Conservation (phyloP, 1,284 basidiomycete genomes). For the Ceratobasidium sp. region DNA sequence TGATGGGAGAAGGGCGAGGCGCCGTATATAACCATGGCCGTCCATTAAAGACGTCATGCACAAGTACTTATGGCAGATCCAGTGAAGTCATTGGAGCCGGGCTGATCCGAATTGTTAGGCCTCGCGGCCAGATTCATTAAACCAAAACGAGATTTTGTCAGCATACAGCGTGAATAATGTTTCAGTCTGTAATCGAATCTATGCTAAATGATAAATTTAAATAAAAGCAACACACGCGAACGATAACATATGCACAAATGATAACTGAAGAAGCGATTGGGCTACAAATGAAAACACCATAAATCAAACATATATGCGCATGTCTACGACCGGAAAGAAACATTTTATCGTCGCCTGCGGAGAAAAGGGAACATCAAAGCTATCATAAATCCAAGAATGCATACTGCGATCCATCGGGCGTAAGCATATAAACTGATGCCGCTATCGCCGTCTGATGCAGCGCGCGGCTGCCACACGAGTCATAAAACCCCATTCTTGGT, state of each 20-base stretch:
- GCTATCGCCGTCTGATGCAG: background rate
- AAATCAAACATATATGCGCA: too few relatives aligned
- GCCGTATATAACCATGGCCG: too few relatives aligned
- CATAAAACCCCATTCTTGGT: background rate
- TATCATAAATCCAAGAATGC: background rate
- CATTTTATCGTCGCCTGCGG: background rate
- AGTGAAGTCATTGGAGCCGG: background rate
- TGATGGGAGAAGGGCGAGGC: too few relatives aligned
- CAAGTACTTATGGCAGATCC: background rate
- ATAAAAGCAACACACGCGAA: too few relatives aligned
- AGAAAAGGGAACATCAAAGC: background rate
- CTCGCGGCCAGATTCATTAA: background rate
- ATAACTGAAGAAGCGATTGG: too few relatives aligned
- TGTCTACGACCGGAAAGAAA: background rate
- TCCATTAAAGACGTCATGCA: background rate
- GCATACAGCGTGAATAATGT: too few relatives aligned
- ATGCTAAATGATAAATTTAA: too few relatives aligned
- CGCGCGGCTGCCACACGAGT: constrained; percentile 21
- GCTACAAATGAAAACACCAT: background rate
- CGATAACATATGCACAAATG: too few relatives aligned
- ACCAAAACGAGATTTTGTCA: too few relatives aligned
- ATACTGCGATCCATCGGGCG: constrained; percentile 13
- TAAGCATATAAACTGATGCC: constrained; percentile 23
- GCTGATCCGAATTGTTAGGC: background rate
- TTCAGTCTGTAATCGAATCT: too few relatives aligned